phyloP scores from a whole-genome alignment of 1,284 basidiomycete genomes.

The Schizophyllum amplum region DNA sequence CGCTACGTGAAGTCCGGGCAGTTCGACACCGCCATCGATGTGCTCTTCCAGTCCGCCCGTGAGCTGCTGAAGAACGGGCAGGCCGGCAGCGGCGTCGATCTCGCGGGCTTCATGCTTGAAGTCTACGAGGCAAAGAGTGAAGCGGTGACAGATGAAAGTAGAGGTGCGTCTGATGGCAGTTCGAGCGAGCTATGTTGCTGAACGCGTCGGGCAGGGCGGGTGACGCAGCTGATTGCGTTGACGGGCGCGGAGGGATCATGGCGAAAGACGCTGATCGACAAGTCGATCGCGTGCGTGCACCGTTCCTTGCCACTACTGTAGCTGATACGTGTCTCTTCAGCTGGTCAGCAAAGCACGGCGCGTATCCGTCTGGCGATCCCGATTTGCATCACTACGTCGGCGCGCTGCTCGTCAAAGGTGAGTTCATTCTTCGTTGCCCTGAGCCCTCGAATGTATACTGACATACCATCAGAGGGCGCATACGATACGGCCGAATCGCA shows the following conservation, averaged over 20 bases:
- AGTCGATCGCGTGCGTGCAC: constrained; percentile 59
- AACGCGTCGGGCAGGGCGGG: constrained; percentile 41
- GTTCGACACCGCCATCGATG: constrained; percentile 77
- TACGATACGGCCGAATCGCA: constrained; percentile 74
- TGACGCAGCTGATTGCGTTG: constrained; percentile 79
- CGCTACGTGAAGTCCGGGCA: constrained; percentile 75
- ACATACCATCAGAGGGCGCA: constrained; percentile 47
- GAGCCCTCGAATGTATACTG: not conserved
- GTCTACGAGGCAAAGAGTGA: constrained; percentile 71
- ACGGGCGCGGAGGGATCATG: constrained; percentile 67
- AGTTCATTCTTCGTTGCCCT: constrained; percentile 13
- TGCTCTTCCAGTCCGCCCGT: constrained; percentile 78
- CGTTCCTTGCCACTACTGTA: constrained; percentile 5
- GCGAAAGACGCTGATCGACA: constrained; percentile 76
- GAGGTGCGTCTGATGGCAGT: constrained; percentile 40
- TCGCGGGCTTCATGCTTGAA: constrained; percentile 70
- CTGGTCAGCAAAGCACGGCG: constrained; percentile 73
- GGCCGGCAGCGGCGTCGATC: constrained; percentile 82
- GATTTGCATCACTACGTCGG: constrained; percentile 83
- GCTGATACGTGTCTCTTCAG: constrained; percentile 28
- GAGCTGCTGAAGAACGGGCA: constrained; percentile 83
- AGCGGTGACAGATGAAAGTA: constrained; percentile 60
- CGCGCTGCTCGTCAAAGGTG: constrained; percentile 83
- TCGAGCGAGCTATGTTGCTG: constrained; percentile 6
- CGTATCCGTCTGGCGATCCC: constrained; percentile 80